Base-by-base conservation (phyloP, 2,329 filamentous ascomycete species). In the Penicillium sp. region DNA sequence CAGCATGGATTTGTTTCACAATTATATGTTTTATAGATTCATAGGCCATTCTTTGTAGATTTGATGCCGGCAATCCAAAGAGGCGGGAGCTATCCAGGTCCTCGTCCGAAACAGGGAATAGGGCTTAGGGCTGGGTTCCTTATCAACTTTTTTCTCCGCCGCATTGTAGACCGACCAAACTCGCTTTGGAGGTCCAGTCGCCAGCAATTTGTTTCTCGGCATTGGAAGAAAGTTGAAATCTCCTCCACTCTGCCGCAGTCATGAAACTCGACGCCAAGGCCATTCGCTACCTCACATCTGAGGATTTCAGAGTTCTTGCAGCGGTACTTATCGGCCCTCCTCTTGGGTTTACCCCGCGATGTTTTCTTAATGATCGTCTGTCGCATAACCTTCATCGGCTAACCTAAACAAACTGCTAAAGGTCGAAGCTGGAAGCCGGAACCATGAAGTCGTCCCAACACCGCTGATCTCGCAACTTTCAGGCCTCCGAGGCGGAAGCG, bases 191-290 rank as follows among this genome's bases (percentile, higher is more conserved):
- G 31, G 46, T 50, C 13, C 29, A 31, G 41, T 41, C 13, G 22
- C 8, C 41, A 46, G 30, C 35, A 37, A 43, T 42, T 18, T 38
- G 18, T 28, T 34, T 46, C 33, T 16, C 6, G 29, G 13, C 41
- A 14, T 43, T 6, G 2, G 19, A 28, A 43, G 39, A 27, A 11
- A 25, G 18, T 31, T 34, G 25, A 48, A 29, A 19, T 12, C 10
- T 25, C 7, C 28, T 50, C 65, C n/a, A 29, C 4, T 39, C 16
- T 29, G 22, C 29, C 30, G 18, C 16, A 46, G 73, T 52, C 57
- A 99, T 99, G 93, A 95, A 93, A 78, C 83, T 99, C 70, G 90
- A 99, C 70, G 91, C 92, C 41, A 90, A 90, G 70, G 86, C 88
- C 41, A 85, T 99, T 75, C 90, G 95, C 69, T 92, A 99, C 73